Base-by-base conservation (phyloP, 257 asterid genomes). In the Gentiana macrophylla region DNA sequence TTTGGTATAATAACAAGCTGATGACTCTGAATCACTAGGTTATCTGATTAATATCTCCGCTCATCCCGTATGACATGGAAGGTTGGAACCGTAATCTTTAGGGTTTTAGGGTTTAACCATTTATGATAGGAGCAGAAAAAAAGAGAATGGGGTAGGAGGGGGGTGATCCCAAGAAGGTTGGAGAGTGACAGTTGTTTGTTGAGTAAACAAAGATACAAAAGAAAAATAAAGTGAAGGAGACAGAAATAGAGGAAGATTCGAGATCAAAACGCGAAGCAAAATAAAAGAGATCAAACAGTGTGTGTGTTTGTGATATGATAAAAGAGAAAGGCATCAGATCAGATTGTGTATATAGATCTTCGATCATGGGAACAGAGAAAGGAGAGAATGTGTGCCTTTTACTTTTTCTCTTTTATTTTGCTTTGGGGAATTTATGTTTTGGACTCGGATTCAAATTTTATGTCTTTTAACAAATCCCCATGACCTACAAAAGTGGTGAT, bases 141-240 rank as follows among this genome's bases (percentile, higher is more conserved):
- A 63, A 68, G 61, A 62, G 64, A 52, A 36, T 6, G 62, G 49
- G 65, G 60, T 55, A 59, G 60, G 64, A 52, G 32, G 3, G 62
- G 49, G 65, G 60, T 55, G 88, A 77, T 76, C 84, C 83, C 81
- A 53, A 78, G 74, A 62, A n/a, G 74, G 62, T 61, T 55, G 64
- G 77, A 71, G 75, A 68, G 71, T 41, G 86, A 76, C 70, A 66
- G 36, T 52, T 65, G 49, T n/a, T 52, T 65, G 49, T n/a, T 70
- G 72, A 68, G 49, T 65, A 69, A 77, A 65, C 61, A 48, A 12
- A 60, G 43, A 57, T 44, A 52, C 50, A 65, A 50, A 44, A 37
- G 59, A 13, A 34, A n/a, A 43, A 32, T 24, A 46, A 52, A 9
- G 2, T 7, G 12, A 12, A 53, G 8, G 34, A 57, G 49, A 65